A percentile compares a stretch with the other conserved stretches of the same genome.
Conservation (phyloP, 2,329 filamentous ascomycete species). For the Verticillium zaregamsianum region DNA sequence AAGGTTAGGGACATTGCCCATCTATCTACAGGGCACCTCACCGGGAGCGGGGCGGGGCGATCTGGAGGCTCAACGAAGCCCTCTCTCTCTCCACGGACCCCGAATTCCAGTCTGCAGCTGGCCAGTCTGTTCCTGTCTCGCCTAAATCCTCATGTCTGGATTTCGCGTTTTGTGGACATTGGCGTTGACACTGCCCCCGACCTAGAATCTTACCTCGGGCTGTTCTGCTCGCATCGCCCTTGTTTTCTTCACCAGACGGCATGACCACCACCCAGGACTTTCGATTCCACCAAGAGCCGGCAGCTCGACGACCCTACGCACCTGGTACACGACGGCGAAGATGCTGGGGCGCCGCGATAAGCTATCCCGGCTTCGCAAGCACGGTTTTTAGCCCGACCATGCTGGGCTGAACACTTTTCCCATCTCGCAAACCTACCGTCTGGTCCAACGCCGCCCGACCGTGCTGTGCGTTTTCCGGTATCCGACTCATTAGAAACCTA, state of each 20-base stretch:
- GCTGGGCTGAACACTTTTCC: neutral
- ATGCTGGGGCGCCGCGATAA: neutral
- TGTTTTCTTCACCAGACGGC: neutral
- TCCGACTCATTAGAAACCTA: neutral
- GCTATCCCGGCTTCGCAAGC: neutral
- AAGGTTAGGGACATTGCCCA: neutral
- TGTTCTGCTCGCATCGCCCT: neutral
- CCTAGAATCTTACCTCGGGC: neutral
- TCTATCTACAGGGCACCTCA: neutral
- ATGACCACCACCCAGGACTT: no score
- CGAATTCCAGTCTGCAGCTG: neutral
- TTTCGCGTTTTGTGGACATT: neutral
- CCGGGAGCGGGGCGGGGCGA: neutral
- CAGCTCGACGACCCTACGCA: neutral
- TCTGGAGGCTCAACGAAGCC: neutral
- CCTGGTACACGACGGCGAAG: neutral
- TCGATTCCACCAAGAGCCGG: neutral
- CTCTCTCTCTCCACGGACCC: neutral
- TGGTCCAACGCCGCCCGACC: neutral
- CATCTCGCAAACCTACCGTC: neutral
- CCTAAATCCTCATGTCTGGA: neutral
- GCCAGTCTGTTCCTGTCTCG: neutral
- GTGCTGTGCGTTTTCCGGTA: neutral
- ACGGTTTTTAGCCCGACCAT: neutral
- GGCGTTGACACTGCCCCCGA: neutral